These are phyloP conservation scores for Saccharomyces hybrid DNA, from an alignment of 1,139 yeast species.

Conservation along the genomic window DNA sequence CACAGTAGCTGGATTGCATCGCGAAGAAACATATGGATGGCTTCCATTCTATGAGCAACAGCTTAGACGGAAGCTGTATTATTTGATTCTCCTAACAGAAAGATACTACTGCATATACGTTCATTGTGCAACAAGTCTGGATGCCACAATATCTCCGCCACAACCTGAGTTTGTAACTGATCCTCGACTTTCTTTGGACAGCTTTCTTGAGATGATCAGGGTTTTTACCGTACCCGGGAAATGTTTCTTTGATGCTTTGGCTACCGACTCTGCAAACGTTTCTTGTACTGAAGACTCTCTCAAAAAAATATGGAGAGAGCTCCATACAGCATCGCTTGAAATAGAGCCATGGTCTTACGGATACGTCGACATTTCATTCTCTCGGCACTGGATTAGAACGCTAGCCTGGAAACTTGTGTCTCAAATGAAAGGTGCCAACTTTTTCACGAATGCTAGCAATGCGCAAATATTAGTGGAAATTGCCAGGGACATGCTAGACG, in stretches of 20 bases:
- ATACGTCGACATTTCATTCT: no score
- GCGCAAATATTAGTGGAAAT: no score
- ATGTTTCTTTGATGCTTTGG: background rate
- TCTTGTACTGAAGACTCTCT: background rate
- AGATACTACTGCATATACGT: background rate
- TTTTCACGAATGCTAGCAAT: no score
- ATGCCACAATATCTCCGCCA: background rate
- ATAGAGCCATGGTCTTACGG: no score
- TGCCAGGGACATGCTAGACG: no score
- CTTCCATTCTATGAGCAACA: background rate
- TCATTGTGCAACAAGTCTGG: background rate
- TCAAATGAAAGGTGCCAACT: no score
- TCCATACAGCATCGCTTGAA: no score
- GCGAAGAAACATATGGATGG: background rate
- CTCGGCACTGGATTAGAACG: no score
- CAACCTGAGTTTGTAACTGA: background rate
- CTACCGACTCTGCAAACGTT: background rate
- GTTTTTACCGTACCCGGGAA: background rate
- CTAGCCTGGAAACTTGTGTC: no score
- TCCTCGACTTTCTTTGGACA: background rate
- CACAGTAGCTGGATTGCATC: background rate
- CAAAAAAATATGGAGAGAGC: no score
- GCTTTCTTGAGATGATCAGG: background rate
- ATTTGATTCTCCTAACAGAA: background rate
- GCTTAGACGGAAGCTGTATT: background rate